phyloP scores from a whole-genome alignment of 208 protist genomes.

The Plasmodiophora brassicae region DNA sequence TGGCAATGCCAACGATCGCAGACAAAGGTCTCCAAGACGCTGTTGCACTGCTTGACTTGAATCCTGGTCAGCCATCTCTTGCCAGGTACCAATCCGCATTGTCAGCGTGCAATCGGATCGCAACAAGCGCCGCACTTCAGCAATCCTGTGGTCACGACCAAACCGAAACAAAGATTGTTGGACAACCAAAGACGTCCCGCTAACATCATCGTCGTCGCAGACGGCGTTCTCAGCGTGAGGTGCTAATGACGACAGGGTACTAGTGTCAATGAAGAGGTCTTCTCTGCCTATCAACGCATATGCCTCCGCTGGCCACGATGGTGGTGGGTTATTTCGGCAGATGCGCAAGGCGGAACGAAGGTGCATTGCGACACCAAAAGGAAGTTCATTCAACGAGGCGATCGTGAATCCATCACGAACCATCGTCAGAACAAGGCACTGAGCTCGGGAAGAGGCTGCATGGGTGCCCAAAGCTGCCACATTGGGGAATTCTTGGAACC shows the following conservation, averaged over 20 bases:
- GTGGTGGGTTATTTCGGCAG: constrained; percentile 44
- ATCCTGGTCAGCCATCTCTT: constrained; percentile 48
- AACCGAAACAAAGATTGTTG: constrained; percentile 44
- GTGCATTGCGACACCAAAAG: constrained; percentile 54
- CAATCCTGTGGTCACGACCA: constrained; percentile 46
- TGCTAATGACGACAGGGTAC: background rate
- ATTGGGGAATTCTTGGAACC: background rate
- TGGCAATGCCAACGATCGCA: constrained; percentile 60
- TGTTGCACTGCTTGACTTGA: constrained; percentile 46
- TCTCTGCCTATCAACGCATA: constrained; percentile 53
- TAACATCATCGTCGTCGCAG: background rate
- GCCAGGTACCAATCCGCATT: background rate
- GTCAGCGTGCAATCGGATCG: constrained; percentile 32
- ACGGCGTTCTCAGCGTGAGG: background rate
- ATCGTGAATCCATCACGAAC: constrained; percentile 30
- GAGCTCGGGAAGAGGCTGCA: background rate
- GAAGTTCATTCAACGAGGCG: constrained; percentile 47
- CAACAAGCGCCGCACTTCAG: constrained; percentile 52
- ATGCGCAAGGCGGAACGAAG: constrained; percentile 51
- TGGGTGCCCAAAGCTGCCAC: background rate
- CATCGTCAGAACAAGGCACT: constrained; percentile 45
- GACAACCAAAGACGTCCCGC: background rate
- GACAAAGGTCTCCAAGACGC: constrained; percentile 47
- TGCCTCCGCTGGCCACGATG: constrained; percentile 45
- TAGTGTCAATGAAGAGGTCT: constrained; percentile 44